A percentile compares a stretch with the other conserved stretches of the same genome.
Evolutionary conservation across 2,329 filamentous ascomycete species (phyloP).

Genomic region (Colletotrichum australisinense): DNA sequence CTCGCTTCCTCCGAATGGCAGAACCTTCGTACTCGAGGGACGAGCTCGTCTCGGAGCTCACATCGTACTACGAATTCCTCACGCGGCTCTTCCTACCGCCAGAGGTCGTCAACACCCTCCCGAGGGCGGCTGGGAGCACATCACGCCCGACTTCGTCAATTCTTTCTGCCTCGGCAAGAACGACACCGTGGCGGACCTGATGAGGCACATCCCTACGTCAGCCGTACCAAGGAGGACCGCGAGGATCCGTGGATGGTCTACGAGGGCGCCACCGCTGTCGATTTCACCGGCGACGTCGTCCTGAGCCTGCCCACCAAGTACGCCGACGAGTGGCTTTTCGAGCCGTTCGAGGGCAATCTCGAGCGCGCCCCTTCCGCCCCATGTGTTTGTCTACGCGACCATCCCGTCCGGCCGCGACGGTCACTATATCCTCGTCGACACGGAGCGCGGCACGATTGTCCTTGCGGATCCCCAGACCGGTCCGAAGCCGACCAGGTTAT

Average conservation of each 20-base stretch:
- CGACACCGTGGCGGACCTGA: not conserved
- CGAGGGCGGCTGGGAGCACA: not conserved
- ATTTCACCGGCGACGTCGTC: not conserved
- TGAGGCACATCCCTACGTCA: not conserved
- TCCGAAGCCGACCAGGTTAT: constrained; percentile 2
- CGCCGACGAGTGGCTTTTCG: not conserved
- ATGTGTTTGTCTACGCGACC: constrained; percentile 5
- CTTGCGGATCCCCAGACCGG: not conserved
- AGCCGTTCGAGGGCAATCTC: not conserved
- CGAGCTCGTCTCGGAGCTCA: constrained; percentile 7
- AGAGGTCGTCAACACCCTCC: not conserved
- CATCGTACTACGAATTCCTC: not conserved
- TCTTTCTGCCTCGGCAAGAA: not conserved
- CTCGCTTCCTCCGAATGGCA: too few species aligned
- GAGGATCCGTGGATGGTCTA: not conserved
- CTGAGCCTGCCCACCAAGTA: not conserved
- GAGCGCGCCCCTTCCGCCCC: not conserved
- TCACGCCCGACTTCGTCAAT: not conserved
- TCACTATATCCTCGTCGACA: constrained; percentile 12
- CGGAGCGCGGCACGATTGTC: constrained; percentile 10
- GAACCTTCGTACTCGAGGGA: not conserved
- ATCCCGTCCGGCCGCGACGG: not conserved
- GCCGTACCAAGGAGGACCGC: not conserved
- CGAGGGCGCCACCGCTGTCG: not conserved
- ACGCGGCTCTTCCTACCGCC: not conserved